A percentile compares a stretch with the other conserved stretches of the same genome.
Evolutionary conservation across 331 rosid genomes (phyloP).

Genomic region (Malus hybrid): DNA sequence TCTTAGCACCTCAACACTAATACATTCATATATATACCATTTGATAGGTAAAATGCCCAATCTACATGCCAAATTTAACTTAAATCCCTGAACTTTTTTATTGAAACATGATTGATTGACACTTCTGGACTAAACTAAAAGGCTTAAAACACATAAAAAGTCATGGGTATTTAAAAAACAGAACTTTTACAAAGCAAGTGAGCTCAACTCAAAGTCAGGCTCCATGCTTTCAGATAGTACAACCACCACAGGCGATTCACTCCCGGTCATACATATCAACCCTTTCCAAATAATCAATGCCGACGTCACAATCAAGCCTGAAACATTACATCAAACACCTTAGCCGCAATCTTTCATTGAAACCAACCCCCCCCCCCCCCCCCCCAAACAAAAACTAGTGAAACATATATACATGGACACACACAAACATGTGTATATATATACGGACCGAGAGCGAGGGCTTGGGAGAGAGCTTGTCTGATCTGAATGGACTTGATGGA

Average conservation of each 20-base stretch:
- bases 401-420: neutral
- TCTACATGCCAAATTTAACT: neutral
- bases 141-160: neutral
- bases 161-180: neutral
- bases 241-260: constrained; percentile 78
- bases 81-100: neutral
- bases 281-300: constrained; percentile 76
- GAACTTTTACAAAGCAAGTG: neutral
- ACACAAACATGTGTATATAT: accelerated
- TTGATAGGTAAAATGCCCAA: neutral
- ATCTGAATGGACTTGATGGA: constrained; percentile 50
- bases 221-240: constrained; percentile 93
- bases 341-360: constrained; percentile 13
- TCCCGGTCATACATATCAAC: constrained; percentile 58
- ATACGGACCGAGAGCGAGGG: constrained; percentile 25
- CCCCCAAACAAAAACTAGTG: neutral
- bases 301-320: constrained; percentile 60
- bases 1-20: neutral
- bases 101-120: neutral
- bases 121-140: neutral
- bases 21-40: neutral
- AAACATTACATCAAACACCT: neutral
- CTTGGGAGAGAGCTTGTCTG: constrained; percentile 39
- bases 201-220: constrained; percentile 53
- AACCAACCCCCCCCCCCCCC: no score